Conservation (phyloP, 2,329 filamentous ascomycete species). For the Epichloe elymi region DNA sequence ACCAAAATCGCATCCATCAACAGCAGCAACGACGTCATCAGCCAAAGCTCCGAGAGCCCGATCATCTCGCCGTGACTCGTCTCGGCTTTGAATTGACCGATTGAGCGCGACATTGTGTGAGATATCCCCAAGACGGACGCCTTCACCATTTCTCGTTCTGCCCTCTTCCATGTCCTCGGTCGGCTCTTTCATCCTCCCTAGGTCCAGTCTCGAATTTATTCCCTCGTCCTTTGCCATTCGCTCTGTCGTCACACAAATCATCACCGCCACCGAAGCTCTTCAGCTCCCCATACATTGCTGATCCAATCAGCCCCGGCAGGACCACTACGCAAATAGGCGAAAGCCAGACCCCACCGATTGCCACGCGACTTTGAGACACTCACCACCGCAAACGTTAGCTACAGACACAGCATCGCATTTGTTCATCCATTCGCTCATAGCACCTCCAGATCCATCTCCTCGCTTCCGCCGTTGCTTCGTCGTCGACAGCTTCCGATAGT, state of each 20-base stretch:
- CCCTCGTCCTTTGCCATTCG: neutral
- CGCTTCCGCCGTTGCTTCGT: slow-evolving; percentile 6
- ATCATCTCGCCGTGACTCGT: neutral
- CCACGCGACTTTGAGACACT: slow-evolving; percentile 18
- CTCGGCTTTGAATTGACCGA: slow-evolving; percentile 3
- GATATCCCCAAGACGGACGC: slow-evolving; percentile 35
- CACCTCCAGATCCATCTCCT: slow-evolving; percentile 5
- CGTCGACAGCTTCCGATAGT: neutral
- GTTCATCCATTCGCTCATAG: neutral
- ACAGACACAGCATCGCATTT: neutral
- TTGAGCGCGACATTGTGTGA: slow-evolving; percentile 15
- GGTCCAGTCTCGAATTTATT: slow-evolving; percentile 10
- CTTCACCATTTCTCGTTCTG: slow-evolving; percentile 30
- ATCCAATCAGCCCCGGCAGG: neutral
- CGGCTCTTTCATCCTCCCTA: slow-evolving; percentile 42
- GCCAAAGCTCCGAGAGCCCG: neutral
- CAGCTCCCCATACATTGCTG: neutral
- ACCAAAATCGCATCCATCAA: neutral
- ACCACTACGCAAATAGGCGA: neutral
- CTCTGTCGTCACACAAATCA: neutral
- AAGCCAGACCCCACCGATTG: slow-evolving; percentile 11
- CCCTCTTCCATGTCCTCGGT: slow-evolving; percentile 37
- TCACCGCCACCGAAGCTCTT: neutral
- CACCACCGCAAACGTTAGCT: slow-evolving; percentile 5
- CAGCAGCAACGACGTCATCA: slow-evolving; percentile 3